A percentile compares a stretch with the other conserved stretches of the same genome.
phyloP scores from a whole-genome alignment of 768 basidiomycete species.

The Tubosaeta sp. region DNA sequence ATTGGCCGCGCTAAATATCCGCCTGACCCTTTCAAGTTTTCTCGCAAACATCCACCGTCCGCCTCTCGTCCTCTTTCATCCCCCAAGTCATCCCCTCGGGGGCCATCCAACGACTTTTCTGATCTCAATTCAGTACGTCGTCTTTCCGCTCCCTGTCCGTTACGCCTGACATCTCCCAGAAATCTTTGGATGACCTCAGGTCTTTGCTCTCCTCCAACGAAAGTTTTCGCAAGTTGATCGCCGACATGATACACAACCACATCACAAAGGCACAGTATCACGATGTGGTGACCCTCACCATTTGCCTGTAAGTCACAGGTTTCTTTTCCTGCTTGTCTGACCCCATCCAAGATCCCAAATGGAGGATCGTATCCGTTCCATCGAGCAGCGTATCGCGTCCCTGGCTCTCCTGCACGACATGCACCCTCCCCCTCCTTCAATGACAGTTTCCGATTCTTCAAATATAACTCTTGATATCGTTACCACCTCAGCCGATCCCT shows the following conservation, averaged over 20 bases:
- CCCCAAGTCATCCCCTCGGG: conserved; percentile 9
- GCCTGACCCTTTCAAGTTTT: conserved; percentile 20
- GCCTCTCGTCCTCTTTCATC: neutral
- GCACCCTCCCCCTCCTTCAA: conserved; percentile 14
- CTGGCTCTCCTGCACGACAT: conserved; percentile 4
- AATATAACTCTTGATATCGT: conserved; percentile 5
- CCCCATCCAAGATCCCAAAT: conserved; percentile 29
- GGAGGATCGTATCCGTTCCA: conserved; percentile 35
- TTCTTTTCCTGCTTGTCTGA: neutral
- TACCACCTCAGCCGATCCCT: neutral
- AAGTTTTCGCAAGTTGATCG: conserved; percentile 13
- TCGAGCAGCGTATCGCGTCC: conserved; percentile 33
- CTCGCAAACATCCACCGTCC: conserved; percentile 1
- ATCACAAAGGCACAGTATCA: conserved; percentile 16
- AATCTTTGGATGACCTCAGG: conserved; percentile 27
- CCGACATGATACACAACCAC: conserved; percentile 23
- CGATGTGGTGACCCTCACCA: conserved; percentile 42
- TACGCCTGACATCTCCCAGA: conserved; percentile 13
- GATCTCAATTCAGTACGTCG: conserved; percentile 17
- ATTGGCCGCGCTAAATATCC: neutral
- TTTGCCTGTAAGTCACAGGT: conserved; percentile 33
- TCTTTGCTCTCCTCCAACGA: conserved; percentile 22
- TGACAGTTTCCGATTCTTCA: conserved; percentile 15
- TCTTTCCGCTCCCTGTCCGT: neutral
- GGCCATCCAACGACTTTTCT: conserved; percentile 1